A percentile compares a stretch with the other conserved stretches of the same genome.
These are phyloP conservation scores for Podospora australis DNA, from an alignment of 495 filamentous ascomycete species.

Conservation along the genomic window DNA sequence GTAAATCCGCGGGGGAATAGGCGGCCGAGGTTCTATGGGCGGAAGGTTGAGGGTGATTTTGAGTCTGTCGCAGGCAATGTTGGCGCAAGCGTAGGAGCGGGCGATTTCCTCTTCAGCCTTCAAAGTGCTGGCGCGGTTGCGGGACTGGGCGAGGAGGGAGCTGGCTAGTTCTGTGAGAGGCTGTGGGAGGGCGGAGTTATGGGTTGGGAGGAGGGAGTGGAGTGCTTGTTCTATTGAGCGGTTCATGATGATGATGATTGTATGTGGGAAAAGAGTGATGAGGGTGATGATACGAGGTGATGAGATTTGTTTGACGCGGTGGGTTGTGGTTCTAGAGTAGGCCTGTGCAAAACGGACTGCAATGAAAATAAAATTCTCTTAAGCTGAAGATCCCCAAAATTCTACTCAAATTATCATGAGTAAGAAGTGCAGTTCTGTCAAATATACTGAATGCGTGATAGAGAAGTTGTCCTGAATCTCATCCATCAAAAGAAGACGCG, in stretches of 20 bases:
- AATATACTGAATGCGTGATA: no score
- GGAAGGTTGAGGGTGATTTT: constrained; percentile 81
- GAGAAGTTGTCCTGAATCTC: no score
- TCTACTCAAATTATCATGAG: no score
- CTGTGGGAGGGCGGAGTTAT: constrained; percentile 62
- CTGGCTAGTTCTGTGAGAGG: constrained; percentile 70
- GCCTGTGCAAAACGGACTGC: no score
- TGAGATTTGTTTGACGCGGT: background rate
- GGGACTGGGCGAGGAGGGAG: constrained; percentile 81
- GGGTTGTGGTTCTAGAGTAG: no score
- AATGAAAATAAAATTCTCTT: no score
- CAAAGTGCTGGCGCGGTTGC: constrained; percentile 67
- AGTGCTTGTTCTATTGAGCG: constrained; percentile 71
- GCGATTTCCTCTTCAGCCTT: constrained; percentile 87
- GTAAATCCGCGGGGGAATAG: constrained; percentile 76
- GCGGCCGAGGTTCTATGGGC: constrained; percentile 69
- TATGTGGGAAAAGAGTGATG: background rate
- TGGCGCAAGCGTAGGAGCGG: constrained; percentile 79
- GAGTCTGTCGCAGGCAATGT: constrained; percentile 85
- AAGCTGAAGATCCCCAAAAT: no score
- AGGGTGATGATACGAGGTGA: background rate
- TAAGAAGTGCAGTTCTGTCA: no score
- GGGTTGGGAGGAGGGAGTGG: constrained; percentile 68
- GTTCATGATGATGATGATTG: constrained; percentile 47
- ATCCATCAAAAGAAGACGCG: background rate